Conservation (phyloP, 768 basidiomycete genomes). For the Trametes cinnabarina region DNA sequence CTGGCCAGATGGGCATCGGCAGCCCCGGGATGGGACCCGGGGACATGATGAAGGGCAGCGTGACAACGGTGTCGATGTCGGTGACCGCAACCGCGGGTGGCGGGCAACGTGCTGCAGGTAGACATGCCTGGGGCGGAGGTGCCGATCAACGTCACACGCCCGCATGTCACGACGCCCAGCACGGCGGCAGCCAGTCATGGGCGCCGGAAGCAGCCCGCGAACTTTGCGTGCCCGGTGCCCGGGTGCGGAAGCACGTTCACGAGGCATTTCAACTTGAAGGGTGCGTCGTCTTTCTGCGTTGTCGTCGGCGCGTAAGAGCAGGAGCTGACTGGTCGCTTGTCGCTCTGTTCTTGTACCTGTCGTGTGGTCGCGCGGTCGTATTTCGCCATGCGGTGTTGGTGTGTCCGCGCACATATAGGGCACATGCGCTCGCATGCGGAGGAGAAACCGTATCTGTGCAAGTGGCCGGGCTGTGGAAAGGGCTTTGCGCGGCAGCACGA, state of each 20-base stretch:
- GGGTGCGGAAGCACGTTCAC: slow-evolving; percentile 98
- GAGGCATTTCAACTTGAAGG: slow-evolving; percentile 90
- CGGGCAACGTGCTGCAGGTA: slow-evolving; percentile 14
- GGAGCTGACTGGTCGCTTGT: slow-evolving; percentile 4
- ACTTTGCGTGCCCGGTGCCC: slow-evolving; percentile 87
- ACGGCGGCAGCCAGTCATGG: slow-evolving; percentile 86
- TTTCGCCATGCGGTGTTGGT: neutral
- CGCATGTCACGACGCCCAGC: slow-evolving; percentile 87
- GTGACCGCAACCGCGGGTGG: neutral
- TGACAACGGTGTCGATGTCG: slow-evolving; percentile 33
- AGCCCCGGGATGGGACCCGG: slow-evolving; percentile 10
- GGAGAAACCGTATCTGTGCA: slow-evolving; percentile 92
- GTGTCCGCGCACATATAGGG: slow-evolving; percentile 41
- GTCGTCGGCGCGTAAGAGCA: slow-evolving; percentile 8
- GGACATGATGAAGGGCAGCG: slow-evolving; percentile 11
- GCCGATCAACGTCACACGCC: slow-evolving; percentile 43
- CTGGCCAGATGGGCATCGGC: slow-evolving; percentile 18
- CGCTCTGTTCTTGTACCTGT: neutral
- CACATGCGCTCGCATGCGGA: slow-evolving; percentile 94
- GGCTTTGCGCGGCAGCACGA: slow-evolving; percentile 95
- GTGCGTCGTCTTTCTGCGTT: slow-evolving; percentile 37
- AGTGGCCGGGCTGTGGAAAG: slow-evolving; percentile 92
- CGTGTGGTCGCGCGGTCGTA: too few relatives aligned
- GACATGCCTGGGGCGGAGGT: slow-evolving; percentile 18
- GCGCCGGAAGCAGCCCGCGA: slow-evolving; percentile 84